Evolutionary conservation across 2,329 filamentous ascomycete genomes (phyloP).

Genomic region (Stachybotrys elegans): DNA sequence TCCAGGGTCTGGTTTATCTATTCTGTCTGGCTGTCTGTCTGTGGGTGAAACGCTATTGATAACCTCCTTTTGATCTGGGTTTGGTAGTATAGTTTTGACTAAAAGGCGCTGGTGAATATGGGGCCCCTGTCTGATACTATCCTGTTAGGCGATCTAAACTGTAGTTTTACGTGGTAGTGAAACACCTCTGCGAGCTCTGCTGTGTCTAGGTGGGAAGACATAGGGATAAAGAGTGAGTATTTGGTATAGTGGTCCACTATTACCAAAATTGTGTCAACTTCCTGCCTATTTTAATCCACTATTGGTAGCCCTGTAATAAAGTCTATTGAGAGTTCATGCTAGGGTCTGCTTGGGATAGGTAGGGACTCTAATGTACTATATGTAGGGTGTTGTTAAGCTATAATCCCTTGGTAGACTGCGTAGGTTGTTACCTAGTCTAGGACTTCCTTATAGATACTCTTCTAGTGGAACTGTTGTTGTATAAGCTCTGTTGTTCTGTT

Average conservation of each 20-base stretch:
- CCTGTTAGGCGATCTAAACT: neutral
- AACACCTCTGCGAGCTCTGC: neutral
- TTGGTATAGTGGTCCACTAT: constrained; percentile 4
- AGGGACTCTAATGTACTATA: neutral
- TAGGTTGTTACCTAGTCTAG: neutral
- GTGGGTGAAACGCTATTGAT: neutral
- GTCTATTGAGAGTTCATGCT: neutral
- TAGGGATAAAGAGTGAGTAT: constrained; percentile 2
- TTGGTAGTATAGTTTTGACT: neutral
- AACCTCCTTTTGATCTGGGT: neutral
- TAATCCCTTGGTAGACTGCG: neutral
- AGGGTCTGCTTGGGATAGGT: neutral
- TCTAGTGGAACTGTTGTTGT: constrained; percentile 3
- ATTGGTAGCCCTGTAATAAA: constrained; percentile 4
- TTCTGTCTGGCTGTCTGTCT: neutral
- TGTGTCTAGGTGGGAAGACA: constrained; percentile 1
- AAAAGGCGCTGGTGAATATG: neutral
- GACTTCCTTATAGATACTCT: neutral
- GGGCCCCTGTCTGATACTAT: neutral
- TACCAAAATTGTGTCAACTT: constrained; percentile 1
- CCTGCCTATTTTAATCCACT: constrained; percentile 1
- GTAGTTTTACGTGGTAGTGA: constrained; percentile 4
- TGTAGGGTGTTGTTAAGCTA: neutral
- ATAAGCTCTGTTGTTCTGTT: neutral
- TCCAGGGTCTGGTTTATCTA: neutral